Conservation (phyloP, 768 basidiomycete genomes). For the Hortiboletus campestris region DNA sequence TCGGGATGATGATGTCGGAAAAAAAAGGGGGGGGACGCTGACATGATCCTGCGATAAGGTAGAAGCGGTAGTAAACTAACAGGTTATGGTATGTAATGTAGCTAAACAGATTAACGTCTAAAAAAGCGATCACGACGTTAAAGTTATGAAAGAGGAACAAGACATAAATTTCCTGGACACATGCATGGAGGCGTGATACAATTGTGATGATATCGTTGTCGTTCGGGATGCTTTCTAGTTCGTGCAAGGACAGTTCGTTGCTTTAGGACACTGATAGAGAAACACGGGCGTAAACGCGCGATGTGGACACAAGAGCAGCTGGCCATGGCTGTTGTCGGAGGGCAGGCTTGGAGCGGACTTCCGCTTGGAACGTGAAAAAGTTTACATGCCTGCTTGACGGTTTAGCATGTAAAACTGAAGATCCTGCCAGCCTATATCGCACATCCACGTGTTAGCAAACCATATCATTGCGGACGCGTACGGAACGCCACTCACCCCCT, state of each 20-base stretch:
- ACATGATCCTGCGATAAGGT: conserved; percentile 10
- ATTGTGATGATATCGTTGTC: conserved; percentile 24
- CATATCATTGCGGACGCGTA: background rate
- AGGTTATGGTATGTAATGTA: conserved; percentile 3
- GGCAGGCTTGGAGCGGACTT: background rate
- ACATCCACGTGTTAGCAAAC: conserved; percentile 1
- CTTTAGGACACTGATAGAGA: conserved; percentile 7
- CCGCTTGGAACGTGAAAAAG: background rate
- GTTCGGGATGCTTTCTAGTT: conserved; percentile 29
- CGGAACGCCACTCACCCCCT: conserved; percentile 55
- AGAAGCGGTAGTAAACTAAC: conserved; percentile 14
- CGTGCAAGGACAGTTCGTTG: conserved; percentile 21
- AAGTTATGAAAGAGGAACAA: conserved; percentile 3
- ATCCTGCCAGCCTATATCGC: conserved; percentile 69
- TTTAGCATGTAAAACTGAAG: conserved; percentile 73
- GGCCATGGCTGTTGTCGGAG: background rate
- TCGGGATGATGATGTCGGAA: background rate
- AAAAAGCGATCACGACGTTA: background rate
- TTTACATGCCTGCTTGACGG: conserved; percentile 65
- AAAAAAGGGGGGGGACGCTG: background rate
- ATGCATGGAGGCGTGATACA: conserved; percentile 28
- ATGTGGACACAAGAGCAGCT: background rate
- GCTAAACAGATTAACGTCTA: background rate
- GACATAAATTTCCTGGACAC: background rate
- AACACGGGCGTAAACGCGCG: conserved; percentile 5